Conservation (phyloP, 1,284 basidiomycete species). For the Pseudozyma hubeiensis region DNA sequence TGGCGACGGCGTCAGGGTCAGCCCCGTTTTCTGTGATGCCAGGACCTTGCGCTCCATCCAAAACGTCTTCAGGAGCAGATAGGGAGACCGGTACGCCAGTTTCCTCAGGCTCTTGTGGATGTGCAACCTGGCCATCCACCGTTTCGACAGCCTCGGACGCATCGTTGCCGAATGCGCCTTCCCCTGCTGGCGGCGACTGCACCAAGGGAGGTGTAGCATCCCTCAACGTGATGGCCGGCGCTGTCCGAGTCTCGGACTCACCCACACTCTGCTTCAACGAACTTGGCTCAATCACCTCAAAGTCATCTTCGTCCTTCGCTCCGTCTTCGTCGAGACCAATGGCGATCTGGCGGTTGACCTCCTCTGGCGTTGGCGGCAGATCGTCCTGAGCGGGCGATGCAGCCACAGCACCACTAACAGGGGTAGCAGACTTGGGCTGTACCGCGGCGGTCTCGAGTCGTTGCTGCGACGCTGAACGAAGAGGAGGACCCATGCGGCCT, state of each 20-base stretch:
- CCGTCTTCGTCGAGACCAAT: constrained; percentile 11
- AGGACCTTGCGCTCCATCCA: constrained; percentile 21
- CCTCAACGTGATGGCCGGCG: not conserved
- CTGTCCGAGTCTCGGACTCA: not conserved
- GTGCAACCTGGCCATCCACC: not conserved
- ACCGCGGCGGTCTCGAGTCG: constrained; percentile 20
- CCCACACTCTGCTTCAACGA: not conserved
- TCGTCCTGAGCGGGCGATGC: constrained; percentile 16
- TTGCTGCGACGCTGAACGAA: constrained; percentile 41
- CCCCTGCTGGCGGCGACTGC: not conserved
- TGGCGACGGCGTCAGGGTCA: constrained; percentile 15
- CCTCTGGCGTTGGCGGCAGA: constrained; percentile 32
- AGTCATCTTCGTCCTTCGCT: constrained; percentile 7
- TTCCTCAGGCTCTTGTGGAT: constrained; percentile 9
- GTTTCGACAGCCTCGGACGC: not conserved
- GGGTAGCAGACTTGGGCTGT: constrained; percentile 7
- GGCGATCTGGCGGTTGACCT: constrained; percentile 39
- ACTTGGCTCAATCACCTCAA: constrained; percentile 16
- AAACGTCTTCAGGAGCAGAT: constrained; percentile 13
- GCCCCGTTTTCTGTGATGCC: constrained; percentile 18
- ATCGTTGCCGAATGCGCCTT: not conserved
- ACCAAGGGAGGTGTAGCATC: not conserved
- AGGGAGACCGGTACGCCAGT: constrained; percentile 23
- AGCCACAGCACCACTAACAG: not conserved
- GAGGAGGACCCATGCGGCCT: constrained; percentile 36